phyloP scores from a whole-genome alignment of 495 filamentous ascomycete genomes.

The Penicillium bovifimosum region DNA sequence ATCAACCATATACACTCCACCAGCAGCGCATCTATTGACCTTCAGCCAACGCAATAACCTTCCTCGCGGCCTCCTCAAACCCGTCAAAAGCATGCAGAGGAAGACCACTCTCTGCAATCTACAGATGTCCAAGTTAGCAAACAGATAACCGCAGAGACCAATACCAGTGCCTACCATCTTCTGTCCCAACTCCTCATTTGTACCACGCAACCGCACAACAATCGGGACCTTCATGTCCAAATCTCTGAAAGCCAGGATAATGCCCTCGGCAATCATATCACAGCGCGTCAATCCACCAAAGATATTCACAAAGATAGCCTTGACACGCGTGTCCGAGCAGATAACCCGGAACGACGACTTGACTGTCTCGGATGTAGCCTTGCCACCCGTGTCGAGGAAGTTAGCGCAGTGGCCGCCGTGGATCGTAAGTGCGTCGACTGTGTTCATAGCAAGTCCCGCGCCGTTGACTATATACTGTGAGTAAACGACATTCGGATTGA shows the following conservation, averaged over 20 bases:
- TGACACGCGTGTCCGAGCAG: constrained; percentile 63
- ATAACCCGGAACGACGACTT: constrained; percentile 70
- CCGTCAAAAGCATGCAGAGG: constrained; percentile 72
- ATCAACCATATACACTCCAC: neutral
- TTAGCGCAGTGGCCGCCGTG: constrained; percentile 66
- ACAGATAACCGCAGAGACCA: neutral
- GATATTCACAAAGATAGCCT: constrained; percentile 79
- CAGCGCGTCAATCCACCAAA: constrained; percentile 81
- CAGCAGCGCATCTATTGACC: neutral
- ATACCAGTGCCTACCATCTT: constrained; percentile 49
- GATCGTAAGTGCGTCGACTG: constrained; percentile 67
- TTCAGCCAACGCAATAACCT: constrained; percentile 62
- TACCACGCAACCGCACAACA: constrained; percentile 78
- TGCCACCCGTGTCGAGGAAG: constrained; percentile 87
- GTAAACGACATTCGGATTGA: neutral
- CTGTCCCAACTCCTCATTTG: constrained; percentile 73
- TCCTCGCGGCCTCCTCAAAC: constrained; percentile 72
- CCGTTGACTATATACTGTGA: constrained; percentile 57
- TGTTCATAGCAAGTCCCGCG: constrained; percentile 90
- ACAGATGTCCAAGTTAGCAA: constrained; percentile 11
- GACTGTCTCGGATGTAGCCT: constrained; percentile 81
- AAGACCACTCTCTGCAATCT: constrained; percentile 70
- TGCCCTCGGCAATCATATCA: constrained; percentile 84
- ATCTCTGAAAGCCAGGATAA: constrained; percentile 73
- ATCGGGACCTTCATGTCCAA: constrained; percentile 66